Conservation (phyloP, 306 rosid species). For the Cicer chorassanicum region DNA sequence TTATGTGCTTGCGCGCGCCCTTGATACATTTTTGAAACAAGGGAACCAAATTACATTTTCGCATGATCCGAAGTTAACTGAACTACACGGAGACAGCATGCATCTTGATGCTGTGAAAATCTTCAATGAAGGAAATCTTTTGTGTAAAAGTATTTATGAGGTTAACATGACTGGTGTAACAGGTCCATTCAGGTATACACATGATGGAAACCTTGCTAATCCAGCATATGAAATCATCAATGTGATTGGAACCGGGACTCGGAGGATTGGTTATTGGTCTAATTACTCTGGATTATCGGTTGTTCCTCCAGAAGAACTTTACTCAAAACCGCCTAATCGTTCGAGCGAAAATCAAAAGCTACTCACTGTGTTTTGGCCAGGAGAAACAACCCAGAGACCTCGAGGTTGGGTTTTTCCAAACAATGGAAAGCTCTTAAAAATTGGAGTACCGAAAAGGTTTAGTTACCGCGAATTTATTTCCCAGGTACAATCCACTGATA, state of each 20-base stretch:
- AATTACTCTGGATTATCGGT: conserved; percentile 81
- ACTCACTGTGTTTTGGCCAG: conserved; percentile 79
- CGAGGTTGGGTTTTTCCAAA: conserved; percentile 98
- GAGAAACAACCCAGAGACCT: conserved; percentile 70
- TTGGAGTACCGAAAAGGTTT: conserved; percentile 79
- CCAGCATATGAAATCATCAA: conserved; percentile 90
- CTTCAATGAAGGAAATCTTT: conserved; percentile 70
- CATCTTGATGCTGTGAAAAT: conserved; percentile 77
- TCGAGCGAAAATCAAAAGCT: conserved; percentile 64
- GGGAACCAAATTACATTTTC: conserved; percentile 79
- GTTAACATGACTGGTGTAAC: conserved; percentile 83
- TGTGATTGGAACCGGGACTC: conserved; percentile 72
- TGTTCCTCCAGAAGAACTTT: conserved; percentile 69
- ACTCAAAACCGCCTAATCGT: conserved; percentile 66
- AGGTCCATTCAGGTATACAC: conserved; percentile 66
- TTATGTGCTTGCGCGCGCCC: conserved; percentile 83
- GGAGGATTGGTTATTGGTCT: conserved; percentile 93
- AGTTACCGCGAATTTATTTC: conserved; percentile 75
- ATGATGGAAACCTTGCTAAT: conserved; percentile 61
- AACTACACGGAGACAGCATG: conserved; percentile 51
- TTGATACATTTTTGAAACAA: conserved; percentile 71
- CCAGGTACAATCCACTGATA: conserved; percentile 61
- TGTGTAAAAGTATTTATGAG: conserved; percentile 59
- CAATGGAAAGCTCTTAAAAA: conserved; percentile 73
- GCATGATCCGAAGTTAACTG: conserved; percentile 58